phyloP scores from a whole-genome alignment of 192 early-diverging fungal species.

The Backusella westeae region DNA sequence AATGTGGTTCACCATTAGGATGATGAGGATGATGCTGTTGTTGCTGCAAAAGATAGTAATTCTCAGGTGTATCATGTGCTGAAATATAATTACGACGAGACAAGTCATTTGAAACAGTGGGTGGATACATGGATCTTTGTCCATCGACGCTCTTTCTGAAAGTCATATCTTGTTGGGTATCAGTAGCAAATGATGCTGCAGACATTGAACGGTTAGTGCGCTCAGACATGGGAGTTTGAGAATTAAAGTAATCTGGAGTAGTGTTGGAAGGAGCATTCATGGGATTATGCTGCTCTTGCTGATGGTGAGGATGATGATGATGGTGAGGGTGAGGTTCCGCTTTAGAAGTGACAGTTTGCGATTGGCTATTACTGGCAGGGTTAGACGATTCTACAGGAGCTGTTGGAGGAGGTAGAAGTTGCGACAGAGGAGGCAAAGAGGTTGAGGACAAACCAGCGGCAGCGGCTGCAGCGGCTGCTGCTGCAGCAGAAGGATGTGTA shows the following conservation, averaged over 20 bases:
- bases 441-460: background rate
- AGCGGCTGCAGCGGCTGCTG: background rate
- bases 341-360: background rate
- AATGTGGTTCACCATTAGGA: background rate
- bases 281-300: background rate
- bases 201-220: background rate
- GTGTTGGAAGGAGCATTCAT: background rate
- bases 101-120: background rate
- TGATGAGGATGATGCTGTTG: background rate
- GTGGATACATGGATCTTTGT: background rate
- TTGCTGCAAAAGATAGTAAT: background rate
- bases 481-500: background rate
- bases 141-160: background rate
- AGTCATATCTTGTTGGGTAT: background rate
- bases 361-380: background rate
- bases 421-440: conserved; percentile 15
- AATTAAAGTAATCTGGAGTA: background rate
- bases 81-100: background rate
- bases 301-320: background rate
- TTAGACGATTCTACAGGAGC: background rate
- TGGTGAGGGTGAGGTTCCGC: background rate
- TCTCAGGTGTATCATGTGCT: background rate
- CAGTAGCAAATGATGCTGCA: background rate
- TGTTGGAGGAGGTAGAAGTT: conserved; percentile 6
- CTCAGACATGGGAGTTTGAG: background rate